Evolutionary conservation across 2,329 filamentous ascomycete genomes (phyloP), one percentile per base, ranked within the genome.

Genomic region (Stagonosporopsis vannaccii): DNA sequence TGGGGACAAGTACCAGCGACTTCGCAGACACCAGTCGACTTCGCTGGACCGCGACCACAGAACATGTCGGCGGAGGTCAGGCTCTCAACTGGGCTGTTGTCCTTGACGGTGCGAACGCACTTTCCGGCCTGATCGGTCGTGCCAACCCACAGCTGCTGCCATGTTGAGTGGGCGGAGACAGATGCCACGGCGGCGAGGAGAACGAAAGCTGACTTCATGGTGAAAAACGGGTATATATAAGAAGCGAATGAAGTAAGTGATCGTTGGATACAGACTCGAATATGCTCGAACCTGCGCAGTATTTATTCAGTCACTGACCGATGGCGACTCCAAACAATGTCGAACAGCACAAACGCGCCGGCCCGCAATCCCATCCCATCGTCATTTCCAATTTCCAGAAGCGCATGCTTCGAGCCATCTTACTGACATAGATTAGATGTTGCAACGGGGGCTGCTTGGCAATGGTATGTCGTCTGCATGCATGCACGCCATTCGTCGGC

Each of bases 91-190:
- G 73, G 73, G 46, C 62, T 71, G 64, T 75, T 75, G 69, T 75
- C 70, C 54, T 68, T 67, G 59, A 75, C 73, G 17, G 63, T 69
- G 19, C 73, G 66, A 8, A 67, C 60, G 51, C 73, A 75, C 8
- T 61, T 69, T 6, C 58, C 62, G 3, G 45, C 64, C 53, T 74
- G 70, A 56, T 76, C 73, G 44, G 60, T 62, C 40, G 56, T 66
- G 30, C 73, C 73, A 52, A 75, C 72, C 74, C 74, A 76, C 3
- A 76, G 61, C 30, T 76, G 40, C 49, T 76, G 74, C 71, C 71
- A 76, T 64, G 74, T 76, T 2, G 74, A 71, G 65, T 76, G 74
- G 15, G 73, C 72, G 20, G 72, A 75, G 52, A 70, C 74, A 33
- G 68, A 66, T 5, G 70, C 70, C 47, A 63, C 71, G 12, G 72